Base-by-base conservation (phyloP, 306 rosid species). In the Hippophae rhamnoides region DNA sequence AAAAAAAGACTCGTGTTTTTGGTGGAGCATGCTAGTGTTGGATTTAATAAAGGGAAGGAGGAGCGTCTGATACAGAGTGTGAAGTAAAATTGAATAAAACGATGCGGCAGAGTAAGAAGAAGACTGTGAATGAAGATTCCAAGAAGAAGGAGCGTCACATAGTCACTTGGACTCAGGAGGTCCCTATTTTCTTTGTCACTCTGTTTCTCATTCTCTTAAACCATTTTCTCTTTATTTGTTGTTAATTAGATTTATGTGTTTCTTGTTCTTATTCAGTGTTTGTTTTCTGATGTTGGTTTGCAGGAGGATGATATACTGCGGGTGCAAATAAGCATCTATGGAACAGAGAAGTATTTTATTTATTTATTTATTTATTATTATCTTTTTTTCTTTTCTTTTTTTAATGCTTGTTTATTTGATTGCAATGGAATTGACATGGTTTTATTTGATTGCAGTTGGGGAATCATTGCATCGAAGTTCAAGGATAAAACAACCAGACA, bases 111-210 rank as follows among this genome's bases (percentile, higher is more conserved):
- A 65, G 63, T 43, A 76, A 65, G 71, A 76, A 69, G 80, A 73
- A 77, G 68, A 66, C 61, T 44, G 70, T 49, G 10, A 73, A 70
- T 56, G 96, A 92, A 76, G 95, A 87, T 65, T 74, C 89, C 49
- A 86, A 82, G 94, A 92, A 92, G 96, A 93, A 93, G 95, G 99
- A 93, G 87, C 94, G 97, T 61, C 99, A 86, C 76, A 93, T 93
- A 63, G 99, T 93, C 62, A 79, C 90, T 27, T 93, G 99, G 99
- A 80, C 80, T 77, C 95, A 86, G 79, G 84, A 93, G 99, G 99
- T 88, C 45, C 59, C 26, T 58, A 54, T 54, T 48, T 23, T 31
- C 14, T n/a, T 63, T 54, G n/a, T 56, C 31, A 8, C 8, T 14
- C 23, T 6, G 7, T 14, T 14, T 51, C 10, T 27, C 27, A 7